Evolutionary conservation across 306 rosid species (phyloP).

Genomic region (Vigna trinervia): DNA sequence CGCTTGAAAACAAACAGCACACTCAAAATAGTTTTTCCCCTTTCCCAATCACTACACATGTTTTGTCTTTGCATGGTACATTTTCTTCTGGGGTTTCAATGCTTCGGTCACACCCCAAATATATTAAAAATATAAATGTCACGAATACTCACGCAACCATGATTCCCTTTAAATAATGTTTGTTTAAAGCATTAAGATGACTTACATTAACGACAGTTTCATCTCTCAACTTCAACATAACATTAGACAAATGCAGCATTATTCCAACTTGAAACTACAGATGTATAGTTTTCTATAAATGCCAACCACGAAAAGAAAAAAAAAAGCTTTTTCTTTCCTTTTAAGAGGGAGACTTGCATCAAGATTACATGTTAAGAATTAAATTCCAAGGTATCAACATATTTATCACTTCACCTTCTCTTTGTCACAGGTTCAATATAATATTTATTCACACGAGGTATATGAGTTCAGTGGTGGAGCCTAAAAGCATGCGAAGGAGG

Average conservation of each 20-base stretch:
- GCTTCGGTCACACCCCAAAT: conserved; percentile 42
- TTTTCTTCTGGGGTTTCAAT: conserved; percentile 51
- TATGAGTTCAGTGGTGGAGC: not conserved
- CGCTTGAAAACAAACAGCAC: conserved; percentile 2
- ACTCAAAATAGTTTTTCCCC: not conserved
- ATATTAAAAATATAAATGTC: conserved; percentile 40
- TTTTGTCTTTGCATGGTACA: conserved; percentile 51
- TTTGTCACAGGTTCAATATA: not conserved
- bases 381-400: not conserved
- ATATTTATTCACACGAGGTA: not conserved
- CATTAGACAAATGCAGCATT: conserved; percentile 4
- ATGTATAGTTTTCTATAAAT: conserved; percentile 16
- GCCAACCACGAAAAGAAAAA: conserved; percentile 7
- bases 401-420: not conserved
- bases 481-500: conserved; percentile 3
- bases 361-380: not conserved
- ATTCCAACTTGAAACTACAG: conserved; percentile 27
- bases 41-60: conserved; percentile 6
- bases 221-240: not conserved
- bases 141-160: conserved; percentile 44
- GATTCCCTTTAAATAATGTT: conserved; percentile 20
- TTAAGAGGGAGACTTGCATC: not conserved
- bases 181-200: not conserved
- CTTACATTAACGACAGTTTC: conserved; percentile 2
- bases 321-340: not conserved